These are phyloP conservation scores for Prunella vulgaris DNA, from an alignment of 257 asterid genomes.

Conservation along the genomic window DNA sequence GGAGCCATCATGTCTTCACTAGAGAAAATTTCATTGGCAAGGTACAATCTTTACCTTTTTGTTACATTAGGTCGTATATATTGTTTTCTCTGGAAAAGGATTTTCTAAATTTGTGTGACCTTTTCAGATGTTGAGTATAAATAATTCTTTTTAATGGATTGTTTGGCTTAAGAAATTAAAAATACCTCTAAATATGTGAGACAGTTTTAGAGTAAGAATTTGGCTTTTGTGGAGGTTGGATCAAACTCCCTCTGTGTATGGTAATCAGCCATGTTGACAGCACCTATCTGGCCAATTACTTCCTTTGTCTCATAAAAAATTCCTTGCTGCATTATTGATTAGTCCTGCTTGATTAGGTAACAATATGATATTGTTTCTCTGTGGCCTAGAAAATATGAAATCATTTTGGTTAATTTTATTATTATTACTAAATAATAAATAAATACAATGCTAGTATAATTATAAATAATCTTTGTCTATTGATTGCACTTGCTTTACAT, in stretches of 20 bases:
- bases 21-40: slow-evolving; percentile 69
- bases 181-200: no score
- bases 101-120: background rate
- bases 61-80: background rate
- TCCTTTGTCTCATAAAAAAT: background rate
- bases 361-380: background rate
- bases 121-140: no score
- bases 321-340: background rate
- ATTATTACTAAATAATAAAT: background rate
- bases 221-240: no score
- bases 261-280: no score
- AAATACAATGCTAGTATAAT: background rate
- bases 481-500: background rate
- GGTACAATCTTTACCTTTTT: slow-evolving; percentile 38
- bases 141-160: background rate
- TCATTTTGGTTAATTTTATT: background rate
- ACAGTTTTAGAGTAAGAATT: no score
- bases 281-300: no score
- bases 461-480: background rate
- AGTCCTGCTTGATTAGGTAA: background rate
- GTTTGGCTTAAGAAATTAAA: background rate
- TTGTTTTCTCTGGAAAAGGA: background rate
- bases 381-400: background rate
- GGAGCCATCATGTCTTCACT: slow-evolving; percentile 45
- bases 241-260: no score